Conservation (phyloP, 352 stramenopile species). For the Pelagophyceae sp. region DNA sequence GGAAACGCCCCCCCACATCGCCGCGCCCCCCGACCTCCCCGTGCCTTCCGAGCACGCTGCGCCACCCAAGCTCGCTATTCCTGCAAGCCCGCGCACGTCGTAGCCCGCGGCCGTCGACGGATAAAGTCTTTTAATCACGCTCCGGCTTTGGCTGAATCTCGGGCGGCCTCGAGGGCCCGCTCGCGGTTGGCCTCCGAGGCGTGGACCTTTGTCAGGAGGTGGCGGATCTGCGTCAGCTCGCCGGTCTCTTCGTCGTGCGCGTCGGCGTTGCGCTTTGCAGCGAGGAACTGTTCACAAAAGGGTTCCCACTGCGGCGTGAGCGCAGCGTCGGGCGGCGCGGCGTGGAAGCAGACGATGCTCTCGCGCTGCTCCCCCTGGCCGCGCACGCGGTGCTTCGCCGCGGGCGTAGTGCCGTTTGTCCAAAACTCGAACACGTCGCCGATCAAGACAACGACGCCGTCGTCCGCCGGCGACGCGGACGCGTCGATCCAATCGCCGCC, state of each 20-base stretch:
- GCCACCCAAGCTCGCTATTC: too few species aligned
- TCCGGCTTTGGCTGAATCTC: too few species aligned
- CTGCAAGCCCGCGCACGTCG: too few species aligned
- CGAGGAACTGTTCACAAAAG: too few species aligned
- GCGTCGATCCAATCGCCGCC: not conserved
- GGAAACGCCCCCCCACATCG: too few species aligned
- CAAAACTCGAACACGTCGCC: not conserved
- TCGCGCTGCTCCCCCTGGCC: not conserved
- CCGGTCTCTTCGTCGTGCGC: not conserved
- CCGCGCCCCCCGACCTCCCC: too few species aligned
- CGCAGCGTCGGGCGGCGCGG: not conserved
- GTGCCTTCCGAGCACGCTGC: too few species aligned
- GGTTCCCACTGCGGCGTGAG: too few species aligned
- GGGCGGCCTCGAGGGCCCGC: too few species aligned
- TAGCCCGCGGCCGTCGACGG: too few species aligned
- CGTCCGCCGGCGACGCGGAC: not conserved
- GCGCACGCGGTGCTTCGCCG: not conserved
- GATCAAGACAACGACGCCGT: not conserved
- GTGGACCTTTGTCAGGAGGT: not conserved
- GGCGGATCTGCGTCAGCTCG: not conserved
- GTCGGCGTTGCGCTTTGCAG: not conserved
- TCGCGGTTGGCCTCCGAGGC: not conserved
- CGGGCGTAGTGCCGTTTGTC: not conserved
- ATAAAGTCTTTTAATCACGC: too few species aligned
- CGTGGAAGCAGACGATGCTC: not conserved